Base-by-base conservation (phyloP, 208 protist genomes). In the Trypanosoma scelopori region DNA sequence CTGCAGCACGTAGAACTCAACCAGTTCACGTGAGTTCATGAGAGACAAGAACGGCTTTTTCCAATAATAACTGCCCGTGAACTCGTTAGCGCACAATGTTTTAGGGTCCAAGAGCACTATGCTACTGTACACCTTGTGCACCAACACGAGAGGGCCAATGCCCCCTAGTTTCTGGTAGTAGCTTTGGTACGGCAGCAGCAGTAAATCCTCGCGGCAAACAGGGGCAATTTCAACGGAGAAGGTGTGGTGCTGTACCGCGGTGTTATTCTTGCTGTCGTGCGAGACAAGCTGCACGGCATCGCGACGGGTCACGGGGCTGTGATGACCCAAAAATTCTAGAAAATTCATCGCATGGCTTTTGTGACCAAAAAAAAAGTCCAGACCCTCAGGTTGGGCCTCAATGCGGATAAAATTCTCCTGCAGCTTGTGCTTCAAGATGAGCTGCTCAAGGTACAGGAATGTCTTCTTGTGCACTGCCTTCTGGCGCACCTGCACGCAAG, bases 361-460 rank as follows among this genome's bases (percentile, higher is more conserved):
- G 76, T 96, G 83, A n/a, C 46, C 69, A 80, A 99, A 99, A 85
- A 93, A 99, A 61, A 99, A 99, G 74, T 99, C 98, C 16, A 99
- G 65, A 42, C 99, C 99, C 65, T 99, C 98, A 0, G 94, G 82
- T 60, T 95, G 72, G 58, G 94, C 84, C 58, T 98, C 84, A 62
- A 99, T 98, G 65, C 97, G 97, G 45, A 95, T 94, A 63, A 94
- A 94, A 64, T 98, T 93, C 22, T 87, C 75, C 74, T 99, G 98
- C 42, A 98, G 79, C 23, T 85, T 82, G 79, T 99, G 96, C 84
- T 99, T 99, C 35, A 99, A 69, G 61, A 99, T 99, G 23, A 99
- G 65, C 85, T 99, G 98, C 89, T 99, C 98, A 15, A 99, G 77
- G 69, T 90, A 99, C 7, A 98, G 90, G 71, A 99, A 99, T 32